A percentile compares a stretch with the other conserved stretches of the same genome.
These are phyloP conservation scores for Russula sp. DNA, from an alignment of 768 basidiomycete species.

Conservation along the genomic window DNA sequence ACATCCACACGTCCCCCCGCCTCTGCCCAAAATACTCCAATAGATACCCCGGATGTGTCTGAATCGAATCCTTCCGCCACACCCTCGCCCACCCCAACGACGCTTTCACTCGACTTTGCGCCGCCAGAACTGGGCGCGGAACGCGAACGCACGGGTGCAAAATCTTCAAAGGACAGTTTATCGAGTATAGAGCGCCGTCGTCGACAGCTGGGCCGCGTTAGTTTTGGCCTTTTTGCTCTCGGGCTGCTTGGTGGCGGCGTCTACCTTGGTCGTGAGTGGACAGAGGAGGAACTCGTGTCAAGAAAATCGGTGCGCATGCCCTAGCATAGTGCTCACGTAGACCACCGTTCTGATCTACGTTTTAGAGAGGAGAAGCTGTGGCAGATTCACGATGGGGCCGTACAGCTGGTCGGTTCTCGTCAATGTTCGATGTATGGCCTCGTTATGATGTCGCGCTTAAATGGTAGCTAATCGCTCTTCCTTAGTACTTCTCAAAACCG, in stretches of 20 bases:
- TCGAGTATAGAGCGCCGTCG: conserved; percentile 76
- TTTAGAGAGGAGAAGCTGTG: conserved; percentile 56
- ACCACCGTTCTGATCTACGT: conserved; percentile 8
- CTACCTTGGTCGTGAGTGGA: conserved; percentile 79
- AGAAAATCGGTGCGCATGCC: conserved; percentile 55
- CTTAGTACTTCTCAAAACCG: conserved; percentile 89
- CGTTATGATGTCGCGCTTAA: conserved; percentile 2
- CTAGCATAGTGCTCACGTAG: background rate
- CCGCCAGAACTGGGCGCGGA: conserved; percentile 41
- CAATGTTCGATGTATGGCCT: conserved; percentile 64
- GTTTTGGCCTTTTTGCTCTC: conserved; percentile 51
- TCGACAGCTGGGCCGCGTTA: conserved; percentile 52
- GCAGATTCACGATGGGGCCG: conserved; percentile 63
- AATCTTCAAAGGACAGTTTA: conserved; percentile 72
- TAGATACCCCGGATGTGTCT: conserved; percentile 1
- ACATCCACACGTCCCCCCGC: background rate
- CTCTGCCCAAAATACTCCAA: conserved; percentile 8
- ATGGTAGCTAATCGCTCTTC: background rate
- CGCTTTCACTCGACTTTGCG: conserved; percentile 55
- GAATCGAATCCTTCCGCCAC: conserved; percentile 8
- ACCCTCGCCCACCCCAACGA: conserved; percentile 34
- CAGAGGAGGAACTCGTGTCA: conserved; percentile 60
- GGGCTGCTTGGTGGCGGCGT: conserved; percentile 56
- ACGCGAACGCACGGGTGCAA: conserved; percentile 66
- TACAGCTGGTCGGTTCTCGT: conserved; percentile 57